Base-by-base conservation (phyloP, 73 alveolate species). In the Durusdinium trenchii region DNA sequence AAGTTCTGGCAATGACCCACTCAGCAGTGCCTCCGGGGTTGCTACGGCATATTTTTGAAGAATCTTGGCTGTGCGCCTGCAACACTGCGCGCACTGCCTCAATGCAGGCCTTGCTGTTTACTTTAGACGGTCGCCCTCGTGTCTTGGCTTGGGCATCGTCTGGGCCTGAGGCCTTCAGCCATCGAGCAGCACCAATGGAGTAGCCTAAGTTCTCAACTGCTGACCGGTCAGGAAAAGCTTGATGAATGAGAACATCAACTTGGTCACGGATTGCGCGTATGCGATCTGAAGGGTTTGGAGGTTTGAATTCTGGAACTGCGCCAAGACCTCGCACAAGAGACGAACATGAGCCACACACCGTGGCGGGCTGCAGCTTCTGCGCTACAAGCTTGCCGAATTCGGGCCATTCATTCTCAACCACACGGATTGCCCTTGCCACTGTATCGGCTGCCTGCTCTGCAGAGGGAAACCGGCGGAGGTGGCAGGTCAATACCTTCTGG, bases 61-160 rank as follows among this genome's bases (percentile, higher is more conserved):
- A 79, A 12, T 79, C 90, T 45, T 79, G 90, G 52, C 90, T 79
- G 90, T 23, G 42, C 67, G 42, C 26, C 90, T 76, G 52, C 54
- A 76, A 40, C 40, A 32, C 86, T 36, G 90, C 90, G 6, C 64
- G 61, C 38, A 43, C 90, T 14, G 90, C 90, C 67, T 40, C 45
- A 47, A 79, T 43, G 67, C 38, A 23, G 36, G 18, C 64, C 7
- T n/a, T 36, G 42, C 45, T 30, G 90, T 79, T 47, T 45, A 79
- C 90, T 47, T 79, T 79, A 42, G 90, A 42, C 3, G 90, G 90
- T 43, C 90, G 90, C n/a, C 90, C 90, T 9, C 81, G 43, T 5
- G 67, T 61, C 45, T 79, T 79, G 30, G 42, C 67, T 20, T 23
- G 45, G 26, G 45, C 20, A 0, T 79, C 90, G 5, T 9, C 90